Evolutionary conservation across 352 stramenopile genomes (phyloP).

Genomic region (Pythium sukuiense): DNA sequence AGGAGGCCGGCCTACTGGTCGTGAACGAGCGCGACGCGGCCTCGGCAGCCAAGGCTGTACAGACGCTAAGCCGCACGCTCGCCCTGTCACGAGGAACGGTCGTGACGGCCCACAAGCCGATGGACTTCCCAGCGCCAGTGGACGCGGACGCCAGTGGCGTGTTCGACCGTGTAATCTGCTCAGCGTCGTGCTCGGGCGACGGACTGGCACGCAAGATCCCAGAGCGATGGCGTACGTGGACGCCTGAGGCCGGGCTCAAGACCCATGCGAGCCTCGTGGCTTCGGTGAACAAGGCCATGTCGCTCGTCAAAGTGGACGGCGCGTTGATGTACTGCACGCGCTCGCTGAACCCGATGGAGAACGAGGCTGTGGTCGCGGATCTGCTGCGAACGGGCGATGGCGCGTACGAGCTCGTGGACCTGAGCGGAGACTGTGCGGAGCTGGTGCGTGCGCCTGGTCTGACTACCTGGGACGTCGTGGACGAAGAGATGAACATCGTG

Average conservation of each 20-base stretch:
- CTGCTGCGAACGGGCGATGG: slow-evolving; percentile 51
- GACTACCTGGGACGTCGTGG: slow-evolving; percentile 59
- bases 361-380: slow-evolving; percentile 83
- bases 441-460: slow-evolving; percentile 46
- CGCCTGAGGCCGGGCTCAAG: slow-evolving; percentile 39
- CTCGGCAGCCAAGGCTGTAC: slow-evolving; percentile 42
- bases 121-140: slow-evolving; percentile 58
- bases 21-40: slow-evolving; percentile 74
- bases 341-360: slow-evolving; percentile 81
- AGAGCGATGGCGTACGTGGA: slow-evolving; percentile 82
- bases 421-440: slow-evolving; percentile 34
- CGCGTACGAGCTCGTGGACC: slow-evolving; percentile 64
- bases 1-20: slow-evolving; percentile 39
- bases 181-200: slow-evolving; percentile 77
- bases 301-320: slow-evolving; percentile 50
- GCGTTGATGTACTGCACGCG: slow-evolving; percentile 73
- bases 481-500: slow-evolving; percentile 44
- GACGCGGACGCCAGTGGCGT: slow-evolving; percentile 9
- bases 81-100: slow-evolving; percentile 47
- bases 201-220: slow-evolving; percentile 76
- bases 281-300: slow-evolving; percentile 71
- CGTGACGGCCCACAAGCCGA: slow-evolving; percentile 71
- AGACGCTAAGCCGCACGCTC: slow-evolving; percentile 58
- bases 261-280: slow-evolving; percentile 73
- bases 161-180: slow-evolving; percentile 82